Conservation (phyloP, 2,329 filamentous ascomycete genomes). For the Fusarium compactum region DNA sequence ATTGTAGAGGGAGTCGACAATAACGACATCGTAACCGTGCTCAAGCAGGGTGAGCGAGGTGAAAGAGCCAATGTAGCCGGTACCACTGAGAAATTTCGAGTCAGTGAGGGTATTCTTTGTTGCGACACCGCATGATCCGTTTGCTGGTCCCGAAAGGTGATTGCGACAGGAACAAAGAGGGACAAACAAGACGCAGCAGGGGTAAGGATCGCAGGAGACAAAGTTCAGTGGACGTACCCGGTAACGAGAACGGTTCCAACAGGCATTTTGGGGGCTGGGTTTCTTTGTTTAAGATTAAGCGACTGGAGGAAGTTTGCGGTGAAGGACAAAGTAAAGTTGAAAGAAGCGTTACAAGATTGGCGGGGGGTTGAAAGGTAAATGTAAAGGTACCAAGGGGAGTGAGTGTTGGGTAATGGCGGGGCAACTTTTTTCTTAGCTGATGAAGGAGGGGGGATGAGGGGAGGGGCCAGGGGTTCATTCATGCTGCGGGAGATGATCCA, state of each 20-base stretch:
- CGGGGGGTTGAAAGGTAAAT: slow-evolving; percentile 32
- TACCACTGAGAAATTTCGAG: slow-evolving; percentile 73
- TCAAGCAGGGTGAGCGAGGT: slow-evolving; percentile 91
- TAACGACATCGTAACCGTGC: slow-evolving; percentile 95
- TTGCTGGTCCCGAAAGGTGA: background rate
- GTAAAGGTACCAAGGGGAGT: background rate
- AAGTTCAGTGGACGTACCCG: slow-evolving; percentile 69
- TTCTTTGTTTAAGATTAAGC: slow-evolving; percentile 43
- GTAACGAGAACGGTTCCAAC: slow-evolving; percentile 91
- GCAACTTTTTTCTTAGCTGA: slow-evolving; percentile 31
- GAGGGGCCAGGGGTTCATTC: slow-evolving; percentile 3
- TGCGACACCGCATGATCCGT: slow-evolving; percentile 24
- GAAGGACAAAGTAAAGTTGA: slow-evolving; percentile 28
- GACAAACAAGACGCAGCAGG: slow-evolving; percentile 10
- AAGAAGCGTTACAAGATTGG: slow-evolving; percentile 26
- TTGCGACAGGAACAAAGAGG: slow-evolving; percentile 35
- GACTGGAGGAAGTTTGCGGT: slow-evolving; percentile 37
- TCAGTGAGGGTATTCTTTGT: slow-evolving; percentile 41
- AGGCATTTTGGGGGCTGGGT: slow-evolving; percentile 67
- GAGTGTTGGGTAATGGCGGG: slow-evolving; percentile 31
- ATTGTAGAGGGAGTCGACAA: slow-evolving; percentile 97
- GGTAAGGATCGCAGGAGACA: slow-evolving; percentile 31
- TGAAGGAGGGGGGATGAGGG: slow-evolving; percentile 6
- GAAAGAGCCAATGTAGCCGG: slow-evolving; percentile 99
- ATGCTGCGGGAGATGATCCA: slow-evolving; percentile 15